Evolutionary conservation across 768 basidiomycete species (phyloP).

Genomic region (Collybiopsis luxurians): DNA sequence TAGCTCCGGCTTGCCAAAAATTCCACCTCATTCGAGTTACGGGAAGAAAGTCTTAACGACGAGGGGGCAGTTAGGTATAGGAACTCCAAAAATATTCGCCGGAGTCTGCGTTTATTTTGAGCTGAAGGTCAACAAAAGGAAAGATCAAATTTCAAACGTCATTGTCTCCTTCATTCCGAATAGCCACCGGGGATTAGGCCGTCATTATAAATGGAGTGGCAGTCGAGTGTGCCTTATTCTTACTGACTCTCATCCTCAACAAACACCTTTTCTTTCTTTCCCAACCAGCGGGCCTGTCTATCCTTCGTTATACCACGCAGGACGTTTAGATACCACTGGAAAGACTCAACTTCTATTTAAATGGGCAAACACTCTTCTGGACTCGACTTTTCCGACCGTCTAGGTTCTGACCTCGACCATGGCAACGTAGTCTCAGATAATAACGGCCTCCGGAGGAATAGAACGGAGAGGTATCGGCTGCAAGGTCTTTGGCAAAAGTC

Average conservation of each 20-base stretch:
- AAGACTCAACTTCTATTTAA: too few species aligned
- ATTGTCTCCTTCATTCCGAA: too few species aligned
- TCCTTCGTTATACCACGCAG: not conserved
- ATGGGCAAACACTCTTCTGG: not conserved
- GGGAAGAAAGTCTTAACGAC: too few species aligned
- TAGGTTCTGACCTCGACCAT: not conserved
- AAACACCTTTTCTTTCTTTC: not conserved
- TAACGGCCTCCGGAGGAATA: slow-evolving; percentile 76
- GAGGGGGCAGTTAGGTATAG: too few species aligned
- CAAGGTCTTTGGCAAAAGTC: slow-evolving; percentile 78
- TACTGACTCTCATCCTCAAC: not conserved
- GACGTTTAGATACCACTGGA: not conserved
- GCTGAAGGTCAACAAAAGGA: too few species aligned
- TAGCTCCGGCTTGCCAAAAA: too few species aligned
- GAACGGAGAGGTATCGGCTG: slow-evolving; percentile 76
- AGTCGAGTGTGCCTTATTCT: not conserved
- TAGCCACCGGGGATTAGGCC: too few species aligned
- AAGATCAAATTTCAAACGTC: too few species aligned
- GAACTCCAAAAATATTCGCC: too few species aligned
- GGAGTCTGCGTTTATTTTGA: too few species aligned
- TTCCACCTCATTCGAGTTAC: too few species aligned
- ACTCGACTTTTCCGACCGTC: not conserved
- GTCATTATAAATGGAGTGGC: not conserved
- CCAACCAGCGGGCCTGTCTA: not conserved
- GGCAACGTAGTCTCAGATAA: slow-evolving; percentile 7